These are phyloP conservation scores for Cyberlindnera euphorbiiphila DNA, from an alignment of 805 yeast genomes.

Conservation along the genomic window DNA sequence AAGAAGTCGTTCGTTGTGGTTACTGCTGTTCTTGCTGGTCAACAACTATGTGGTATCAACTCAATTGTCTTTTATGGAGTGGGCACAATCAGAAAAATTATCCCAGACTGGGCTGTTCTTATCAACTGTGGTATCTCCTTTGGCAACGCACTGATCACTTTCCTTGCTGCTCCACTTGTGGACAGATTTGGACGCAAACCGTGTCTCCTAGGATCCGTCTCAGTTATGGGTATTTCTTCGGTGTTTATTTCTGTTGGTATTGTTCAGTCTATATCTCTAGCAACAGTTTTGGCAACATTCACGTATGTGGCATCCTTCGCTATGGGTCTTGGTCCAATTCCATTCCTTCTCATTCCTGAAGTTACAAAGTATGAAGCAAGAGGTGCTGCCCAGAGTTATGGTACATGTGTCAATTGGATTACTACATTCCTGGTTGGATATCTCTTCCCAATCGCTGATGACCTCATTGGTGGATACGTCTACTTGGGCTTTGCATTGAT, in stretches of 20 bases:
- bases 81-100: conserved; percentile 62
- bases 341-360: conserved; percentile 83
- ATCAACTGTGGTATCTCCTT: conserved; percentile 76
- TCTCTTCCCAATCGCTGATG: conserved; percentile 70
- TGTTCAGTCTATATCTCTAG: conserved; percentile 37
- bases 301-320: conserved; percentile 83
- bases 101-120: conserved; percentile 67
- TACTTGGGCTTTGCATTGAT: conserved; percentile 66
- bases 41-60: conserved; percentile 92
- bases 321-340: conserved; percentile 92
- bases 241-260: conserved; percentile 67
- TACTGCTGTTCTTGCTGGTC: conserved; percentile 71
- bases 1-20: conserved; percentile 59
- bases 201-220: conserved; percentile 59
- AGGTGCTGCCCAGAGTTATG: conserved; percentile 89
- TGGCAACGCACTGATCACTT: conserved; percentile 71
- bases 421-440: conserved; percentile 82
- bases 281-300: conserved; percentile 63
- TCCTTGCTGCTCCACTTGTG: conserved; percentile 68
- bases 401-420: conserved; percentile 86
- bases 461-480: conserved; percentile 68
- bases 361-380: conserved; percentile 78
- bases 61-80: conserved; percentile 93
- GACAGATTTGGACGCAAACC: conserved; percentile 75
- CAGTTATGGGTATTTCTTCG: conserved; percentile 64